Base-by-base conservation (phyloP, 2,329 filamentous ascomycete genomes). In the Fusarium mundagurra region DNA sequence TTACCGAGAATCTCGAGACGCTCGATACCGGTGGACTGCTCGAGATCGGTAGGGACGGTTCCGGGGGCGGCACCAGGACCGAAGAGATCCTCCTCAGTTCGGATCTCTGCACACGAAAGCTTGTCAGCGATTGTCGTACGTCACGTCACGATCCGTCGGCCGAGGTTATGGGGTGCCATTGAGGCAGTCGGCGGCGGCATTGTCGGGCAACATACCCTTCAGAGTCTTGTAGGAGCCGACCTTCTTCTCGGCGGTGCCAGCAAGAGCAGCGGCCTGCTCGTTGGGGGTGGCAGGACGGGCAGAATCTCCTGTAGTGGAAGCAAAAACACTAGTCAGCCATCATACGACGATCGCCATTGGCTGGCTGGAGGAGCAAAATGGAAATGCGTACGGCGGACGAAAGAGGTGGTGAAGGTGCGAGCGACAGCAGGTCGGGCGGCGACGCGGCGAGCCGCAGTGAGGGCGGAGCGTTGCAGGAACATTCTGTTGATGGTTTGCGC, bases 1-100 rank as follows among this genome's bases (percentile, higher is more conserved):
- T 99, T 99, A 86, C 96, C 96, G 84, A 99, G 89, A 82, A 99
- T 96, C 87, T 99, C 96, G 79, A 99, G 91, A 91, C 96, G 95
- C 89, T 99, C 96, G 70, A 98, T 90, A 93, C 96, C 96, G 79
- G 96, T 98, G 69, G 96, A 87, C 86, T 99, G 96, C 85, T 98
- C 95, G 83, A 97, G 85, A 86, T 99, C 96, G 86, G 94, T 97
- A 77, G 96, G 94, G 77, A 99, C 88, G 83, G 93, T 93, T 82
- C 96, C 96, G 75, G 91, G 86, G 79, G 90, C 85, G 80, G 93
- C 95, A 88, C 96, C 96, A 39, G 94, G 93, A 74, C 93, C 90
- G 76, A 97, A 78, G 69, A 99, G 93, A 85, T 99, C 96, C n/a
- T 91, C 89, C 77, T 93, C 90, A 76, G 83, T 86, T 87, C 92